Evolutionary conservation across 768 basidiomycete species (phyloP), one percentile per base, ranked within the genome.

Genomic region (Kwoniella botswanensis): DNA sequence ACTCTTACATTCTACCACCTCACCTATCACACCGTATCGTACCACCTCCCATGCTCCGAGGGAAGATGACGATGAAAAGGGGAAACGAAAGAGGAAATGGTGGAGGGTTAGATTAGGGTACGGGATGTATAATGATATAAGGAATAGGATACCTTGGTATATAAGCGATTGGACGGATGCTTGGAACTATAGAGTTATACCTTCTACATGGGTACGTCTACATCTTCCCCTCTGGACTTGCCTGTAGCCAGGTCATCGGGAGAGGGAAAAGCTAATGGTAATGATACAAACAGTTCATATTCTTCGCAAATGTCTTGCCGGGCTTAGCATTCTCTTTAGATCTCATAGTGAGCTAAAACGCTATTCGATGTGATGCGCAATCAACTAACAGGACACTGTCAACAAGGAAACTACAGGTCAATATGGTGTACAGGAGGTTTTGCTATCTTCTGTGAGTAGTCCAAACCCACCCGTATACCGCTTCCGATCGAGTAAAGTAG

Each of bases 251-350:
- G 3, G 7, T 7, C 35, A 35, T 35, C 35, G 35, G 35, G 35
- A 35, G 35, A 7, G 35, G 35, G 35, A 35, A 35, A 21, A 22
- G 46, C 42, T 21, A 15, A 26, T 21, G 13, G 26, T 15, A 42
- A n/a, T 61, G 24, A 43, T 61, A 26, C 3, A 35, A 3, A 13
- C 26, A 76, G 76, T 71, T 75, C 53, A 78, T 76, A 62, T 79
- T 81, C 75, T 77, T 74, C 78, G 68, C 75, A 62, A 74, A 82
- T 70, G 68, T 70, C n/a, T 86, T 94, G 18, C 93, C 94, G 17
- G 93, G 92, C 10, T 91, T 95, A 56, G 94, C 95, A 1, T 97
- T 97, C 82, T 93, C 93, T 22, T 82, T 97, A 63, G 93, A 95
- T 80, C 85, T 97, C 15, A 96, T 95, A 82, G 80, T 79, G 59